Evolutionary conservation across 495 filamentous ascomycete species (phyloP).

Genomic region (Penicillium lividum): DNA sequence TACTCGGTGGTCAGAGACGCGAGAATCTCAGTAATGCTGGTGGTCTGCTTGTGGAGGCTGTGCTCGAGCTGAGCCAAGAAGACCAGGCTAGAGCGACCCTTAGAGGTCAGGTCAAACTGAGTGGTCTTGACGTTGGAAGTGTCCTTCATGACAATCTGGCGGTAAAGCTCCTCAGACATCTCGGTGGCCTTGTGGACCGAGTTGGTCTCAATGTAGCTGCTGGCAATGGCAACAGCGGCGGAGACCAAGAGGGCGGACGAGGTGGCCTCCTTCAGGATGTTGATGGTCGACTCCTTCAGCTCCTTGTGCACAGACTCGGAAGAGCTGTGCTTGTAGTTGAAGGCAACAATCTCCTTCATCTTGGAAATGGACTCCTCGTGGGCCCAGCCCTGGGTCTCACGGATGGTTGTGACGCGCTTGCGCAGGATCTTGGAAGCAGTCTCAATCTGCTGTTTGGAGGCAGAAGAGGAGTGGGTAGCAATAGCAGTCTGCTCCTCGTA

Average conservation of each 20-base stretch:
- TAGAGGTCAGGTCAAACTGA: constrained; percentile 28
- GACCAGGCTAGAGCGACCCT: constrained; percentile 36
- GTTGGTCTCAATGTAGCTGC: constrained; percentile 34
- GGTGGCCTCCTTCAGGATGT: constrained; percentile 34
- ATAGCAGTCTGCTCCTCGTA: constrained; percentile 37
- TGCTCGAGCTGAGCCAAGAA: constrained; percentile 44
- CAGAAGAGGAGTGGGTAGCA: constrained; percentile 18
- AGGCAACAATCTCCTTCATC: constrained; percentile 33
- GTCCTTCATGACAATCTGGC: constrained; percentile 35
- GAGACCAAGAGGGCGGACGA: constrained; percentile 26
- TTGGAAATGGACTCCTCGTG: constrained; percentile 38
- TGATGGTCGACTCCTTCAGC: constrained; percentile 35
- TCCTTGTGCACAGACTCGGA: constrained; percentile 23
- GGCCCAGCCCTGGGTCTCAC: constrained; percentile 37
- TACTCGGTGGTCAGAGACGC: constrained; percentile 38
- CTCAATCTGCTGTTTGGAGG: constrained; percentile 29
- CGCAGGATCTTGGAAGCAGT: constrained; percentile 28
- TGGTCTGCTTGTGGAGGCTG: constrained; percentile 28
- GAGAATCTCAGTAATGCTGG: constrained; percentile 38
- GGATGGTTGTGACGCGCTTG: constrained; percentile 30
- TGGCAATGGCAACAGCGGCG: constrained; percentile 35
- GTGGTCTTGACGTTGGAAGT: constrained; percentile 21
- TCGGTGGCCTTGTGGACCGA: constrained; percentile 33
- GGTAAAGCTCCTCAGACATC: constrained; percentile 38
- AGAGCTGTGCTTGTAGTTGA: constrained; percentile 34